Percentiles rank a stretch among this genome's conserved stretches.
phyloP scores from a whole-genome alignment of 1,139 yeast genomes.

The Scheffersomyces segobiensis region DNA sequence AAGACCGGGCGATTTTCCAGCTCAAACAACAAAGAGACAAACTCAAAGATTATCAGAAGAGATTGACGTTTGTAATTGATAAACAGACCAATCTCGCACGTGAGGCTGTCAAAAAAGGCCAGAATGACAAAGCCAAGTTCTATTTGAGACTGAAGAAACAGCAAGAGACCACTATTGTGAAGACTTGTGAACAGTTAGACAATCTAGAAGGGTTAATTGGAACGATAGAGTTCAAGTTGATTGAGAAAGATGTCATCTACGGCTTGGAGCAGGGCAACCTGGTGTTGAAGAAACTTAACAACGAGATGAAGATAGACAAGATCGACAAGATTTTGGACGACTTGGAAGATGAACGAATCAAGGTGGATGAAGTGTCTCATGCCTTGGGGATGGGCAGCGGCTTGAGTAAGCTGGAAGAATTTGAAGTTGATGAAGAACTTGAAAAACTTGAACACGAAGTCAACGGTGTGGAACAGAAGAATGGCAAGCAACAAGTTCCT shows the following conservation, averaged over 20 bases:
- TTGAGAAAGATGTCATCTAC: conserved; percentile 79
- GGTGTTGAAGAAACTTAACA: conserved; percentile 71
- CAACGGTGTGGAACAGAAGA: conserved; percentile 17
- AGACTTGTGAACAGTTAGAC: conserved; percentile 75
- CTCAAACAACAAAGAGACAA: conserved; percentile 87
- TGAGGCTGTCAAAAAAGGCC: conserved; percentile 53
- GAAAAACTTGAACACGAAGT: conserved; percentile 49
- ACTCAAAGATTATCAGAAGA: conserved; percentile 70
- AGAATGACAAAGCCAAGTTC: conserved; percentile 62
- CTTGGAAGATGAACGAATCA: conserved; percentile 74
- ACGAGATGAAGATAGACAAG: conserved; percentile 73
- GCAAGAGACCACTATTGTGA: conserved; percentile 66
- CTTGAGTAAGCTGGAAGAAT: conserved; percentile 58
- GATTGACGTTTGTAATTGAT: conserved; percentile 54
- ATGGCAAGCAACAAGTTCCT: conserved; percentile 3
- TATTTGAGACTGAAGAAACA: conserved; percentile 78
- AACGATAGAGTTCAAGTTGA: conserved; percentile 82
- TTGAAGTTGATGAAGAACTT: conserved; percentile 67
- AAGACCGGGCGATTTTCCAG: conserved; percentile 83
- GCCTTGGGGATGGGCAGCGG: conserved; percentile 42
- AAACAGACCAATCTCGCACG: conserved; percentile 62
- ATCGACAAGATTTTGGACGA: conserved; percentile 87
- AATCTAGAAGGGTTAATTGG: conserved; percentile 72
- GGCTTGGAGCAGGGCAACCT: conserved; percentile 81
- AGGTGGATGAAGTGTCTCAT: conserved; percentile 67